Conservation (phyloP, 768 basidiomycete species). For the Kwoniella sp. region DNA sequence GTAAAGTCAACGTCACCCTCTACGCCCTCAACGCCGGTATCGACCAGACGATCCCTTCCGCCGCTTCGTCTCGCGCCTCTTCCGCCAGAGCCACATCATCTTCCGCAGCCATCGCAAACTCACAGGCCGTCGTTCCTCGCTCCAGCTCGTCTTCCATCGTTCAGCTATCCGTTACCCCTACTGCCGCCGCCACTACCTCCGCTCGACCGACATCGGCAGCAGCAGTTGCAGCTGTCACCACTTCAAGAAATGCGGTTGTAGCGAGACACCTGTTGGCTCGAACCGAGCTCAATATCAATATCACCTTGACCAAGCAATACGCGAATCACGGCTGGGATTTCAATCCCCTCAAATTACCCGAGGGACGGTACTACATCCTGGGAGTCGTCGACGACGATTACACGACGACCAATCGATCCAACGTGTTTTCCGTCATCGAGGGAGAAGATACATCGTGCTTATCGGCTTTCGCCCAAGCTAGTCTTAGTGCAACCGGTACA, state of each 20-base stretch:
- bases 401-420: slow-evolving; percentile 8
- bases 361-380: slow-evolving; percentile 31
- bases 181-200: slow-evolving; percentile 3
- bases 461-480: slow-evolving; percentile 18
- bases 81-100: slow-evolving; percentile 1
- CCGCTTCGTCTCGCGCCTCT: background rate
- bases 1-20: slow-evolving; percentile 23
- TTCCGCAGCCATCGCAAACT: background rate
- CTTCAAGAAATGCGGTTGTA: background rate
- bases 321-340: slow-evolving; percentile 29
- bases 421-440: slow-evolving; percentile 31
- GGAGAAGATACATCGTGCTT: slow-evolving; percentile 29
- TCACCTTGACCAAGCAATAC: slow-evolving; percentile 25
- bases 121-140: slow-evolving; percentile 2
- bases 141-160: slow-evolving; percentile 1
- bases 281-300: slow-evolving; percentile 24
- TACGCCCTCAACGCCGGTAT: slow-evolving; percentile 26
- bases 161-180: slow-evolving; percentile 6
- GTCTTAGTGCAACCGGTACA: slow-evolving; percentile 9
- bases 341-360: slow-evolving; percentile 26
- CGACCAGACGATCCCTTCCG: slow-evolving; percentile 24
- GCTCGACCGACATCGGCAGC: background rate
- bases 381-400: slow-evolving; percentile 19
- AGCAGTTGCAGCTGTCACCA: background rate
- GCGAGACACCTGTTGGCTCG: slow-evolving; percentile 7